phyloP scores from a whole-genome alignment of 1,284 basidiomycete genomes.

The Puccinia horiana region DNA sequence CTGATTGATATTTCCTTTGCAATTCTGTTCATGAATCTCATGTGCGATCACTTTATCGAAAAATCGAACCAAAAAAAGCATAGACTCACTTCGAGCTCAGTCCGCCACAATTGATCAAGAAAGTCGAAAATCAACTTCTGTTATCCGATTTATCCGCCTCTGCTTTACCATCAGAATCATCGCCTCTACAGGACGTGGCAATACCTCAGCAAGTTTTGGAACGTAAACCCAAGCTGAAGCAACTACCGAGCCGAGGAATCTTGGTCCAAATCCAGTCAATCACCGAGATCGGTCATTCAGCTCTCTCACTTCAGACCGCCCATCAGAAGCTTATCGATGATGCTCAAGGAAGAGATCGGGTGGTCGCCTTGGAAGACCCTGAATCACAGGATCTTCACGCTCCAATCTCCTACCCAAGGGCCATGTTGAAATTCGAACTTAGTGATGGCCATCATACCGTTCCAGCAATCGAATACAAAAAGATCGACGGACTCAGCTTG shows the following conservation, averaged over 20 bases:
- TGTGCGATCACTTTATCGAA: background rate
- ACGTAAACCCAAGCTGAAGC: background rate
- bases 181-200: background rate
- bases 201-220: background rate
- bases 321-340: slow-evolving; percentile 48
- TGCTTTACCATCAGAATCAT: background rate
- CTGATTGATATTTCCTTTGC: background rate
- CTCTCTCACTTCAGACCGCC: slow-evolving; percentile 31
- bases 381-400: slow-evolving; percentile 27
- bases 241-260: slow-evolving; percentile 16
- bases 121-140: slow-evolving; percentile 53
- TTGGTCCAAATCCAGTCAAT: slow-evolving; percentile 51
- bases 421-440: slow-evolving; percentile 50
- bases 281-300: slow-evolving; percentile 50
- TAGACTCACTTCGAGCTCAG: slow-evolving; percentile 37
- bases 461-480: slow-evolving; percentile 50
- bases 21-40: background rate
- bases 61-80: slow-evolving; percentile 25
- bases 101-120: slow-evolving; percentile 51
- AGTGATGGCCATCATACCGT: slow-evolving; percentile 49
- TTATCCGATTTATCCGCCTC: slow-evolving; percentile 53
- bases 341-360: slow-evolving; percentile 30
- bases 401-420: slow-evolving; percentile 46
- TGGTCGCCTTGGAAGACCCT: slow-evolving; percentile 29
- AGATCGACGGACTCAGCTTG: slow-evolving; percentile 49